Evolutionary conservation across 176 grass and related monocot species (phyloP).

Genomic region (Phoenix dactylifera): DNA sequence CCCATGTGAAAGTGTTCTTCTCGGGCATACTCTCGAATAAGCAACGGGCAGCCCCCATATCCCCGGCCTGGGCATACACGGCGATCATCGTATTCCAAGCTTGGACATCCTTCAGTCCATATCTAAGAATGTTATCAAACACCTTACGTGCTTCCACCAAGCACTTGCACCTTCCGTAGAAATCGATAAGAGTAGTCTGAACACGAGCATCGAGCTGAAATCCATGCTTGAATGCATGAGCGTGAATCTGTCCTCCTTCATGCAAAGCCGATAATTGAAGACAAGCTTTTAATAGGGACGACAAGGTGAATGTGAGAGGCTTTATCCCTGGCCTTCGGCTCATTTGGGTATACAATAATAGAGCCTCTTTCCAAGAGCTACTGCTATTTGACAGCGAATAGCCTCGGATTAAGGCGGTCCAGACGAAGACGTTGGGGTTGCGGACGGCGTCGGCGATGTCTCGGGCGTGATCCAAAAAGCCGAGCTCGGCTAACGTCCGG

Average conservation of each 20-base stretch:
- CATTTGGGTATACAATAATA: constrained; percentile 29
- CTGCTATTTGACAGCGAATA: constrained; percentile 11
- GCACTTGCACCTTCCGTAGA: constrained; percentile 26
- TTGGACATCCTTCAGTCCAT: constrained; percentile 21
- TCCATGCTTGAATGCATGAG: constrained; percentile 26
- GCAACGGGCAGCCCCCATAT: constrained; percentile 10
- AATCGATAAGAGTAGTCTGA: constrained; percentile 22
- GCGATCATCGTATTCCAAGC: constrained; percentile 37
- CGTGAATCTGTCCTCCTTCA: constrained; percentile 27
- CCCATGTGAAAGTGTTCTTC: constrained; percentile 13
- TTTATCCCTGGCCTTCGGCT: constrained; percentile 3
- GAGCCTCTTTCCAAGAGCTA: constrained; percentile 7
- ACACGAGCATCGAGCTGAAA: constrained; percentile 30
- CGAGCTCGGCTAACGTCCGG: constrained; percentile 26
- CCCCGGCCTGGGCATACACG: constrained; percentile 7
- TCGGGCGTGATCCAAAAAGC: constrained; percentile 17
- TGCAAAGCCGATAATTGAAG: constrained; percentile 13
- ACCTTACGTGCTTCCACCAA: constrained; percentile 17
- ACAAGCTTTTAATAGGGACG: constrained; percentile 23
- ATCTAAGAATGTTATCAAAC: constrained; percentile 13
- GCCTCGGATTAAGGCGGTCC: constrained; percentile 32
- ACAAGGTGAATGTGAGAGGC: constrained; percentile 38
- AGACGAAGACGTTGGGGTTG: constrained; percentile 30
- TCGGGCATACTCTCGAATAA: constrained; percentile 30
- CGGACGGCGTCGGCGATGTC: constrained; percentile 11